These are phyloP conservation scores for Trichodelitschia bisporula DNA, from an alignment of 495 filamentous ascomycete species.

Conservation along the genomic window DNA sequence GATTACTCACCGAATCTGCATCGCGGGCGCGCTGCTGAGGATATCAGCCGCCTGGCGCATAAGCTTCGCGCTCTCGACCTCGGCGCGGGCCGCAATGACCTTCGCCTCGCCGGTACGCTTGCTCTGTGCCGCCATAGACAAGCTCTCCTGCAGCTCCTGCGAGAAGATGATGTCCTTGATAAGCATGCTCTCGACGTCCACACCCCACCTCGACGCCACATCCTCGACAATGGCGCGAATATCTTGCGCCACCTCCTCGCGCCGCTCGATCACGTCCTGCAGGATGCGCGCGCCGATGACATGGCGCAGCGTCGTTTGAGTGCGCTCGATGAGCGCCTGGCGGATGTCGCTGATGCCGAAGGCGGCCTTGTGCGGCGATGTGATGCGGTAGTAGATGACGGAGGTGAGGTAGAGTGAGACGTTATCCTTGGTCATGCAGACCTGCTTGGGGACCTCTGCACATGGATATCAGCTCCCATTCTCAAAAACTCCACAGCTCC, in stretches of 20 bases:
- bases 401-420: constrained; percentile 81
- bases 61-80: constrained; percentile 90
- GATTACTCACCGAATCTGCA: constrained; percentile 51
- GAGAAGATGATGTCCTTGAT: constrained; percentile 99
- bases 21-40: constrained; percentile 71
- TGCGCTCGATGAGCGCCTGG: constrained; percentile 88
- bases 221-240: constrained; percentile 97
- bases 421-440: constrained; percentile 99
- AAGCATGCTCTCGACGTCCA: constrained; percentile 91
- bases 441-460: constrained; percentile 74
- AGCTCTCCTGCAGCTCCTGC: constrained; percentile 84
- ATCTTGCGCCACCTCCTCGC: constrained; percentile 82
- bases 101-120: constrained; percentile 97
- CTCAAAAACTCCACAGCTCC: too few species aligned
- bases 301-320: constrained; percentile 92
- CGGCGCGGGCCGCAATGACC: constrained; percentile 87
- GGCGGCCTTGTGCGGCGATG: constrained; percentile 82
- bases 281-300: constrained; percentile 90
- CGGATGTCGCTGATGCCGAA: constrained; percentile 91
- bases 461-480: not conserved
- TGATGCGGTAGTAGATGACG: constrained; percentile 98
- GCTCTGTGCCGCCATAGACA: constrained; percentile 98
- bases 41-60: constrained; percentile 98
- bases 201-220: constrained; percentile 82
- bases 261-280: constrained; percentile 96